These are phyloP conservation scores for Pseudogymnoascus sp. DNA, from an alignment of 2,329 filamentous ascomycete species.

Conservation along the genomic window DNA sequence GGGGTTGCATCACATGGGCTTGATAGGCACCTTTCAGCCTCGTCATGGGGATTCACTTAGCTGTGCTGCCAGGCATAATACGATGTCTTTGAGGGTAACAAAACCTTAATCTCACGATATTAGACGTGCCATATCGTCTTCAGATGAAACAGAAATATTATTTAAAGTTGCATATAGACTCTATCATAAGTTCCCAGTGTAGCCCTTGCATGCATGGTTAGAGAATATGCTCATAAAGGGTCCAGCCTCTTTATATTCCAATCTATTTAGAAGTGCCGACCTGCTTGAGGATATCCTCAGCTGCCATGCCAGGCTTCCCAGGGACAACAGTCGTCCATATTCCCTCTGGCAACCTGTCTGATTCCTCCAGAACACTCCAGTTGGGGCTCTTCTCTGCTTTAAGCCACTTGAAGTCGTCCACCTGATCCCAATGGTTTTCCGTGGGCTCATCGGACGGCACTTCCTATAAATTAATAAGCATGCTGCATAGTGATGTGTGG, in stretches of 20 bases:
- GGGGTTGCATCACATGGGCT: not conserved
- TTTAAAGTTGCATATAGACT: not conserved
- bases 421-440: slow-evolving; percentile 74
- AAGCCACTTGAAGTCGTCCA: slow-evolving; percentile 98
- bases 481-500: not conserved
- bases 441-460: slow-evolving; percentile 22
- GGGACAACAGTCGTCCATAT: slow-evolving; percentile 64
- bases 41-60: not conserved
- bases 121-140: not conserved
- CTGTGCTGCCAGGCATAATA: not conserved
- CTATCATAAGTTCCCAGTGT: not conserved
- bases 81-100: not conserved
- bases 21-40: not conserved
- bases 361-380: slow-evolving; percentile 63
- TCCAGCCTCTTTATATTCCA: not conserved
- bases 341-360: slow-evolving; percentile 49
- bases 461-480: slow-evolving; percentile 16
- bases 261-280: slow-evolving; percentile 32
- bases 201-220: not conserved
- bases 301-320: slow-evolving; percentile 51
- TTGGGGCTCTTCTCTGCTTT: slow-evolving; percentile 80
- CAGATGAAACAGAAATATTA: not conserved
- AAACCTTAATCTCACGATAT: not conserved
- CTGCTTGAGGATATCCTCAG: slow-evolving; percentile 56
- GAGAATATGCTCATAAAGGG: not conserved